phyloP scores from a whole-genome alignment of 2,329 filamentous ascomycete genomes.

The Eurotiales sp. region DNA sequence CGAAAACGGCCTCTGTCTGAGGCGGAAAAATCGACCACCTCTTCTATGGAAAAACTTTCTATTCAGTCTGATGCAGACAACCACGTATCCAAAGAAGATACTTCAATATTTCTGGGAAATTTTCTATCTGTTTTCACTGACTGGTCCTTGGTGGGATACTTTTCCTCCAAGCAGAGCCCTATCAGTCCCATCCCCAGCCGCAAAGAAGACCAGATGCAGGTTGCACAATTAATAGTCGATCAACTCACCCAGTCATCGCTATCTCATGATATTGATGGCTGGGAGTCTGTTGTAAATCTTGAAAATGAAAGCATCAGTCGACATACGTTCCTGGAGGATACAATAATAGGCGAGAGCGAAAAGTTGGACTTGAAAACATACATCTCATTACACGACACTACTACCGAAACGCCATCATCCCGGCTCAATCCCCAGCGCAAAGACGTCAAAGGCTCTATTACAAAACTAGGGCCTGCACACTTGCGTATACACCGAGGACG shows the following conservation, averaged over 20 bases:
- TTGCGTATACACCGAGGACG: constrained; percentile 53
- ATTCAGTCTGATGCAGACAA: constrained; percentile 20
- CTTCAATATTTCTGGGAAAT: constrained; percentile 34
- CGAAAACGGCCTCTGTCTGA: constrained; percentile 34
- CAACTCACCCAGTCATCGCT: constrained; percentile 45
- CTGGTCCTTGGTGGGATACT: constrained; percentile 38
- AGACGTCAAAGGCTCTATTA: constrained; percentile 33
- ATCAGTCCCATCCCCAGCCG: constrained; percentile 29
- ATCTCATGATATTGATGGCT: constrained; percentile 29
- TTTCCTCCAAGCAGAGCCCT: constrained; percentile 32
- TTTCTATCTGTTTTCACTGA: constrained; percentile 38
- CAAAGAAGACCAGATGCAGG: constrained; percentile 34
- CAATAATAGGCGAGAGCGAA: constrained; percentile 26
- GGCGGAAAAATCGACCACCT: constrained; percentile 25
- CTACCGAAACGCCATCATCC: constrained; percentile 12
- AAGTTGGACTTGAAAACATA: constrained; percentile 36
- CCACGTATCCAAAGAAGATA: constrained; percentile 24
- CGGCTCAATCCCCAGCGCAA: constrained; percentile 24
- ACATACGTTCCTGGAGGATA: constrained; percentile 27
- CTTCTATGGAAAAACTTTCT: constrained; percentile 27
- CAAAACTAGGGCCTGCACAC: constrained; percentile 49
- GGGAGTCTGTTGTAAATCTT: constrained; percentile 25
- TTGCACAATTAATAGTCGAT: constrained; percentile 41
- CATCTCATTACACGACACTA: constrained; percentile 28
- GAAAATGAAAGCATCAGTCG: constrained; percentile 24